Evolutionary conservation across 2,329 filamentous ascomycete genomes (phyloP).

Genomic region (Trichoderma citrinoviride): DNA sequence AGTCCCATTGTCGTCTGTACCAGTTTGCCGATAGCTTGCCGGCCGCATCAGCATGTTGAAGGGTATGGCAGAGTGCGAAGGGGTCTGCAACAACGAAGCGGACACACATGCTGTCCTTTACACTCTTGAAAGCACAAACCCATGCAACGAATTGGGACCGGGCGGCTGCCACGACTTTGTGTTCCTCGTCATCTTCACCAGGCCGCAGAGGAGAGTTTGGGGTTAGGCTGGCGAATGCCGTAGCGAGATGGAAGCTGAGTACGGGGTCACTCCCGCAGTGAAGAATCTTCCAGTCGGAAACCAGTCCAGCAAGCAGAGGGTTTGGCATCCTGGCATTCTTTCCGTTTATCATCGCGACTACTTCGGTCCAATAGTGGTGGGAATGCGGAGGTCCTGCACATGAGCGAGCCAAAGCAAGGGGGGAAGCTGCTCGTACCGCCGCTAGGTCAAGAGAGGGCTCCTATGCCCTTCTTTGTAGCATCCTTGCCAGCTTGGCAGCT

Average conservation of each 20-base stretch:
- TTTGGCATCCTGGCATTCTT: slow-evolving; percentile 36
- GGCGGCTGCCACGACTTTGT: slow-evolving; percentile 36
- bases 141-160: slow-evolving; percentile 48
- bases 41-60: slow-evolving; percentile 42
- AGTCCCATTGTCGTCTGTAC: slow-evolving; percentile 43
- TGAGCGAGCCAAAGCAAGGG: slow-evolving; percentile 32
- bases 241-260: slow-evolving; percentile 56
- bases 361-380: slow-evolving; percentile 38
- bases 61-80: slow-evolving; percentile 50
- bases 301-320: slow-evolving; percentile 43
- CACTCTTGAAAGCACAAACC: slow-evolving; percentile 40
- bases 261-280: slow-evolving; percentile 52
- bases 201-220: slow-evolving; percentile 41
- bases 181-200: slow-evolving; percentile 19
- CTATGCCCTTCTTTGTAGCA: slow-evolving; percentile 25
- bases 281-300: slow-evolving; percentile 39
- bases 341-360: slow-evolving; percentile 30
- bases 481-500: slow-evolving; percentile 23
- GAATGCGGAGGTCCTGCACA: slow-evolving; percentile 27
- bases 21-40: slow-evolving; percentile 37
- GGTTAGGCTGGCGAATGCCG: slow-evolving; percentile 41
- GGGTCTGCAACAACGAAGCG: slow-evolving; percentile 50
- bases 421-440: slow-evolving; percentile 40
- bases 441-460: slow-evolving; percentile 29
- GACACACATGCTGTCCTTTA: slow-evolving; percentile 36